Evolutionary conservation across 2,329 filamentous ascomycete genomes (phyloP).

Genomic region (Fusarium hainanense): DNA sequence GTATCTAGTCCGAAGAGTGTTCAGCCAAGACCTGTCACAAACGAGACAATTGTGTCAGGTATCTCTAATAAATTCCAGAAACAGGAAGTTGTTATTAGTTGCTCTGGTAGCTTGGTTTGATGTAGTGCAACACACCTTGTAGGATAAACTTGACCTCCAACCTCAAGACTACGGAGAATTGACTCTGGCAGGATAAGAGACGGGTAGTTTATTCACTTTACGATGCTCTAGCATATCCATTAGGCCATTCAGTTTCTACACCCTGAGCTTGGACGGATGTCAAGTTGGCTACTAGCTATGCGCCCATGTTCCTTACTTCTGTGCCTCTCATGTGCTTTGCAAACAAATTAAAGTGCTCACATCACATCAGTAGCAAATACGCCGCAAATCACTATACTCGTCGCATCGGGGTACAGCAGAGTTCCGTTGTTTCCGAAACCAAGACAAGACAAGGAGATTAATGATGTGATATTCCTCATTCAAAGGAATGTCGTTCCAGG

Average conservation of each 20-base stretch:
- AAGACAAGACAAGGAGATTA: background rate
- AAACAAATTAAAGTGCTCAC: conserved; percentile 17
- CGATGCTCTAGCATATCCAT: background rate
- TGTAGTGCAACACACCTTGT: background rate
- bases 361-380: background rate
- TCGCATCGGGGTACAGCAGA: conserved; percentile 1
- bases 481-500: conserved; percentile 6
- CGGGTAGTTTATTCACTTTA: background rate
- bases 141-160: background rate
- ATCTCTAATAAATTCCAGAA: background rate
- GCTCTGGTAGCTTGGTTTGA: background rate
- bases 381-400: conserved; percentile 12
- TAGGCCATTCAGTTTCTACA: background rate
- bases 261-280: background rate
- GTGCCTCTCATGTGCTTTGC: conserved; percentile 13
- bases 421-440: conserved; percentile 22
- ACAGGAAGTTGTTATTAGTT: background rate
- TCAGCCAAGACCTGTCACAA: background rate
- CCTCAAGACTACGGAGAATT: background rate
- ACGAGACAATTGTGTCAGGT: background rate
- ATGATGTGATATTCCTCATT: background rate
- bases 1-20: background rate
- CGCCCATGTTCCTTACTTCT: conserved; percentile 7
- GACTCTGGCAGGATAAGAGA: background rate
- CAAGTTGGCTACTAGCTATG: background rate